Evolutionary conservation across 2,329 filamentous ascomycete species (phyloP).

Genomic region (Fulvia fulva): DNA sequence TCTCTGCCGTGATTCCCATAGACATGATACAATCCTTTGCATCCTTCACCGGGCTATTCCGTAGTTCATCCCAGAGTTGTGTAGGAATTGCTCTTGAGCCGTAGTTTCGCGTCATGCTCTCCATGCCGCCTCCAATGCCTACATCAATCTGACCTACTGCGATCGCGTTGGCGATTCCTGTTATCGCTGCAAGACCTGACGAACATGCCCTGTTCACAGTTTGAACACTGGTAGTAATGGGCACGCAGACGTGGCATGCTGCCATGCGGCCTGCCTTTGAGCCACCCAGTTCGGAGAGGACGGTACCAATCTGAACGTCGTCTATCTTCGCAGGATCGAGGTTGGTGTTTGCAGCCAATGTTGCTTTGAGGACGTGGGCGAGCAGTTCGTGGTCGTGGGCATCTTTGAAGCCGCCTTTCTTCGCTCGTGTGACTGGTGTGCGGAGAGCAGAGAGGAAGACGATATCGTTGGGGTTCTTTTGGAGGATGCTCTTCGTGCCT

Average conservation of each 20-base stretch:
- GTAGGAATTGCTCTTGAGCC: slow-evolving; percentile 78
- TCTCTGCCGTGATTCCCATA: slow-evolving; percentile 89
- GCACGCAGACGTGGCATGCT: slow-evolving; percentile 75
- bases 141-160: slow-evolving; percentile 66
- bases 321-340: slow-evolving; percentile 67
- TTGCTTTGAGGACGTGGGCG: slow-evolving; percentile 61
- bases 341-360: slow-evolving; percentile 66
- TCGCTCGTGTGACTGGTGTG: slow-evolving; percentile 78
- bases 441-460: slow-evolving; percentile 89
- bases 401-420: slow-evolving; percentile 80
- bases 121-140: slow-evolving; percentile 85
- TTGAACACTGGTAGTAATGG: slow-evolving; percentile 69
- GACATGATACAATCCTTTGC: slow-evolving; percentile 86
- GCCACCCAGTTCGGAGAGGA: slow-evolving; percentile 85
- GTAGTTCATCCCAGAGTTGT: slow-evolving; percentile 71
- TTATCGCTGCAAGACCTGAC: slow-evolving; percentile 72
- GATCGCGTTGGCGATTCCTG: slow-evolving; percentile 69
- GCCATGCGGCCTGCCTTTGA: slow-evolving; percentile 90
- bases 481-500: slow-evolving; percentile 71
- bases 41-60: slow-evolving; percentile 60
- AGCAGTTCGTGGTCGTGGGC: slow-evolving; percentile 89
- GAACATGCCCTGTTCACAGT: slow-evolving; percentile 87
- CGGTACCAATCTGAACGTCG: slow-evolving; percentile 82
- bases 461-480: slow-evolving; percentile 74
- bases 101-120: slow-evolving; percentile 95